Base-by-base conservation (phyloP, 805 yeast species). In the Yarrowia keelungensis region DNA sequence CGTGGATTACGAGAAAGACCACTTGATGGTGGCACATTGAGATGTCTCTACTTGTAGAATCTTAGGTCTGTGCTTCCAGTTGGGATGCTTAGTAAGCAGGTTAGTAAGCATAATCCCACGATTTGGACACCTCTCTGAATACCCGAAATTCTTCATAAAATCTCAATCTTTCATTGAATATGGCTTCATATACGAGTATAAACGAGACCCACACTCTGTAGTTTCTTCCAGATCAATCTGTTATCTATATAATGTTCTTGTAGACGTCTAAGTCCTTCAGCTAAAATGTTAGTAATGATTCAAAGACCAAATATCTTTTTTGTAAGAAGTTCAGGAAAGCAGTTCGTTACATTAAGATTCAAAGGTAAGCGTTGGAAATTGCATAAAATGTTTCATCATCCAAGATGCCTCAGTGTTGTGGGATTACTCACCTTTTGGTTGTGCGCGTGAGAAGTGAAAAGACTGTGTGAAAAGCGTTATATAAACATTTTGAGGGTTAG, bases 321-420 rank as follows among this genome's bases (percentile, higher is more conserved):
- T 32, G 56, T 35, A 50, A 50, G 16, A 53, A 56, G 62, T 26
- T 56, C 62, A 56, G 62, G 61, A 11, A 59, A 59, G 65, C 65
- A 59, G 65, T 59, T 59, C 65, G 65, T 59, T 59, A 59, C 65
- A 59, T 59, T 59, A 42, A 14, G 51, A 45, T 59, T 59, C 65
- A 59, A 59, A 59, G 65, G 65, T 59, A 59, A 59, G 65, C 65
- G 65, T 59, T 59, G 65, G 65, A 59, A 56, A 59, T 59, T 56
- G 64, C 49, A 41, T 22, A 43, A 58, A 59, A 59, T 43, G 65
- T 43, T 59, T 59, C 65, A 59, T 59, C 65, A 59, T 45, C 65
- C 65, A 59, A 59, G 65, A 19, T 12, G 39, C 51, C 26, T 16
- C 32, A 26, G 14, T 16, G 39, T 32, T 41, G n/a, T 43, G 65